These are phyloP conservation scores for Kwoniella shandongensis DNA, from an alignment of 768 basidiomycete genomes.

Conservation along the genomic window DNA sequence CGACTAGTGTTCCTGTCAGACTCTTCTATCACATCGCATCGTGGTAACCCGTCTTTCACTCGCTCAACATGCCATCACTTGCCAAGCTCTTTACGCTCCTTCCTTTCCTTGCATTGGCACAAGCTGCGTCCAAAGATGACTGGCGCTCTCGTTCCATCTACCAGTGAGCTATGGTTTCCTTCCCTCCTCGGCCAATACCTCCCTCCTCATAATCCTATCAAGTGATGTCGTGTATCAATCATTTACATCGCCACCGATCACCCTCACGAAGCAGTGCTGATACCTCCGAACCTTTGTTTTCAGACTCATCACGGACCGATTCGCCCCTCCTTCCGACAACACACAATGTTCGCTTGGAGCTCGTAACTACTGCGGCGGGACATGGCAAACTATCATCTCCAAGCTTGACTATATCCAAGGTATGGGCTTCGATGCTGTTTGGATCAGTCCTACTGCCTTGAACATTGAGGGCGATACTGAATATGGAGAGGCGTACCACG, in stretches of 20 bases:
- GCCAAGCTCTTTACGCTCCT: slow-evolving; percentile 20
- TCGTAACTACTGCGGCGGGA: slow-evolving; percentile 50
- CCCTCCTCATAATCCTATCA: not conserved
- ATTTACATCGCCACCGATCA: no score
- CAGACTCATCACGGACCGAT: slow-evolving; percentile 53
- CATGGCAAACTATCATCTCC: slow-evolving; percentile 38
- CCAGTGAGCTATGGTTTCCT: slow-evolving; percentile 24
- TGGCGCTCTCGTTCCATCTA: slow-evolving; percentile 44
- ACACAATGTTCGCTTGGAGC: slow-evolving; percentile 33
- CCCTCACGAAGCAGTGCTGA: no score
- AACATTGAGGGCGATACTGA: slow-evolving; percentile 45
- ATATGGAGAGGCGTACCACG: slow-evolving; percentile 52
- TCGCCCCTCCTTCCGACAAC: slow-evolving; percentile 39
- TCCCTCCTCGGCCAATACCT: not conserved
- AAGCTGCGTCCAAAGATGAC: slow-evolving; percentile 36
- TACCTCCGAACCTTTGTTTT: not conserved
- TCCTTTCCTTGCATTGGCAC: slow-evolving; percentile 19
- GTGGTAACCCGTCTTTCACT: no score
- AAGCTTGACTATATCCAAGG: slow-evolving; percentile 53
- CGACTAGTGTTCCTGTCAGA: no score
- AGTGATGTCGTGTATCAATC: not conserved
- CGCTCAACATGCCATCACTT: not conserved
- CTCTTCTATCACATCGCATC: no score
- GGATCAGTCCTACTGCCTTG: slow-evolving; percentile 51
- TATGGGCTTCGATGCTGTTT: slow-evolving; percentile 53